These are phyloP conservation scores for Osmanthus fragrans DNA, from an alignment of 257 asterid genomes.

Conservation along the genomic window DNA sequence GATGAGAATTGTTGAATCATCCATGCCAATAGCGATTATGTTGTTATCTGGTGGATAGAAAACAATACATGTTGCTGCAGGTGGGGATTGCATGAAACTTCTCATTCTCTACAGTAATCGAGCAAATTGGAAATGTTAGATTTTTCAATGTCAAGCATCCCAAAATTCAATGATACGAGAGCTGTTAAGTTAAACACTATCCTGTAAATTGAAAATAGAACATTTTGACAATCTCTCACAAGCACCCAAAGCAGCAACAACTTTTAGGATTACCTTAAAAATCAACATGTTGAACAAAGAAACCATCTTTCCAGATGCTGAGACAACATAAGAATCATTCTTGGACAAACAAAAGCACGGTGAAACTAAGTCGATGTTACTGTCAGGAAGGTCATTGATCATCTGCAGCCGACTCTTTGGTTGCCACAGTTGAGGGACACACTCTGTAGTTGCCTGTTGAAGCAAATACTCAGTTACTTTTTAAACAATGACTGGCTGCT, in stretches of 20 bases:
- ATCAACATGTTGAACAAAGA: conserved; percentile 47
- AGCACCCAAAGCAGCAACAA: background rate
- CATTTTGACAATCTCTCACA: background rate
- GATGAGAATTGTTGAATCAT: conserved; percentile 61
- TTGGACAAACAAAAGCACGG: conserved; percentile 63
- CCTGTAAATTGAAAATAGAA: background rate
- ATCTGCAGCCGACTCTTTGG: conserved; percentile 49
- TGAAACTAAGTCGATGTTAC: conserved; percentile 25
- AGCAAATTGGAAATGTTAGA: conserved; percentile 20
- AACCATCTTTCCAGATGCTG: conserved; percentile 60
- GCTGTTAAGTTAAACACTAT: background rate
- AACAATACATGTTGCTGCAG: conserved; percentile 61
- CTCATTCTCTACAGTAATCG: conserved; percentile 49
- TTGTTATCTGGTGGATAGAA: conserved; percentile 80
- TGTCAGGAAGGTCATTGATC: conserved; percentile 45
- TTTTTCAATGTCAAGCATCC: background rate
- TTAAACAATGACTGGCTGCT: background rate
- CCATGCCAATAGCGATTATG: conserved; percentile 64
- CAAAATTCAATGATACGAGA: background rate
- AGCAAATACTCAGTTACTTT: conserved; percentile 4
- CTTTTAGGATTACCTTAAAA: conserved; percentile 49
- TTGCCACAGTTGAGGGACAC: conserved; percentile 52
- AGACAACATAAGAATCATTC: conserved; percentile 59
- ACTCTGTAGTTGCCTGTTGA: conserved; percentile 54
- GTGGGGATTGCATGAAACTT: conserved; percentile 48